Evolutionary conservation across 305 asterid species (phyloP).

Genomic region (Rubia tinctorum): DNA sequence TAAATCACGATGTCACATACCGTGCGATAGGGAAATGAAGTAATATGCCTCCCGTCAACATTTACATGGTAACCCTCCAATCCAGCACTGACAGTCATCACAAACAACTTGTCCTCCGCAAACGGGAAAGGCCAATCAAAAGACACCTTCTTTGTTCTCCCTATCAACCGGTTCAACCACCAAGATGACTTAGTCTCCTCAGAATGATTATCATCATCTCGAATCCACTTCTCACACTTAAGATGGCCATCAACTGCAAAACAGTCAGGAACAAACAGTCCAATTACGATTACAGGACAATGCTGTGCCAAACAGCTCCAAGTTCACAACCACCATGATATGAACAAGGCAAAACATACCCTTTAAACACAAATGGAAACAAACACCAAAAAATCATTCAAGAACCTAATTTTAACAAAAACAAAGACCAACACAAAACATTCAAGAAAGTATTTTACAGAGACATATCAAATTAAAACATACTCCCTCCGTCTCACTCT

Average conservation of each 20-base stretch:
- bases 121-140: conserved; percentile 38
- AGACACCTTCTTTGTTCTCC: conserved; percentile 30
- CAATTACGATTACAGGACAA: background rate
- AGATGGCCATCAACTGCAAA: conserved; percentile 38
- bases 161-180: conserved; percentile 41
- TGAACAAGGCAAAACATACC: background rate
- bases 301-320: background rate
- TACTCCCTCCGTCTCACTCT: too few species aligned
- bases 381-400: background rate
- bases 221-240: conserved; percentile 40
- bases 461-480: background rate
- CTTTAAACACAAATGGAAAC: background rate
- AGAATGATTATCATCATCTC: conserved; percentile 27
- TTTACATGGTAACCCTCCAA: conserved; percentile 36
- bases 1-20: conserved; percentile 14
- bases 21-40: conserved; percentile 34
- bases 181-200: conserved; percentile 27
- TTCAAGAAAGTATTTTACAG: background rate
- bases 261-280: background rate
- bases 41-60: conserved; percentile 34
- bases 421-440: too few species aligned
- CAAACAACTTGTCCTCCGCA: conserved; percentile 28
- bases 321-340: background rate
- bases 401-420: too few species aligned
- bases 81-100: conserved; percentile 34